These are phyloP conservation scores for Trichosporon sp. DNA, from an alignment of 1,284 basidiomycete species.

Conservation along the genomic window DNA sequence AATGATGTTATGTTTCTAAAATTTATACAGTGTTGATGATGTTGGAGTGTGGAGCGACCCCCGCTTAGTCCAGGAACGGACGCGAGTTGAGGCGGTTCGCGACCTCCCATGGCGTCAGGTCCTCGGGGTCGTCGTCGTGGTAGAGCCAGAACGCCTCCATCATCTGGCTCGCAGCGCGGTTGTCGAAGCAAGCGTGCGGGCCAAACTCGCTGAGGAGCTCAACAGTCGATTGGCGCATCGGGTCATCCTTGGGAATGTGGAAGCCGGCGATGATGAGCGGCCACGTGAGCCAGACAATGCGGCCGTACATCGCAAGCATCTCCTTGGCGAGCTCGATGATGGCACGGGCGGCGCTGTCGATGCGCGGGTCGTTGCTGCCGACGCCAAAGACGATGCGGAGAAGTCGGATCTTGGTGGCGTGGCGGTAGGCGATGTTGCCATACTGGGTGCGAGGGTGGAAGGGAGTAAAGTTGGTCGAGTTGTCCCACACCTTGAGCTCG, in stretches of 20 bases:
- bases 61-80: constrained; percentile 33
- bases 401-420: constrained; percentile 48
- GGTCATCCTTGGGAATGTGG: constrained; percentile 46
- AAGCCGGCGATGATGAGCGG: constrained; percentile 52
- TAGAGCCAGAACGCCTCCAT: constrained; percentile 43
- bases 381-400: constrained; percentile 48
- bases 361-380: constrained; percentile 42
- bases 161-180: constrained; percentile 39
- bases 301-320: constrained; percentile 46
- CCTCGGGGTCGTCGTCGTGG: constrained; percentile 34
- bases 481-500: constrained; percentile 51
- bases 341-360: constrained; percentile 40
- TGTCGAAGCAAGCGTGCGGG: constrained; percentile 53
- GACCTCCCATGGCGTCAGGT: constrained; percentile 36
- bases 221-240: constrained; percentile 41
- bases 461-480: constrained; percentile 48
- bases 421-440: constrained; percentile 50
- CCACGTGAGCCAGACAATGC: constrained; percentile 54
- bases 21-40: background rate
- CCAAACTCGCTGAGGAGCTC: constrained; percentile 50
- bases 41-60: background rate
- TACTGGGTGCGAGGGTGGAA: constrained; percentile 50
- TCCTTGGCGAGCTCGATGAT: constrained; percentile 53
- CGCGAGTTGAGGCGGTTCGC: constrained; percentile 34
- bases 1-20: background rate